Evolutionary conservation across 768 basidiomycete genomes (phyloP).

Genomic region (Lactifluus hygrophoroides): DNA sequence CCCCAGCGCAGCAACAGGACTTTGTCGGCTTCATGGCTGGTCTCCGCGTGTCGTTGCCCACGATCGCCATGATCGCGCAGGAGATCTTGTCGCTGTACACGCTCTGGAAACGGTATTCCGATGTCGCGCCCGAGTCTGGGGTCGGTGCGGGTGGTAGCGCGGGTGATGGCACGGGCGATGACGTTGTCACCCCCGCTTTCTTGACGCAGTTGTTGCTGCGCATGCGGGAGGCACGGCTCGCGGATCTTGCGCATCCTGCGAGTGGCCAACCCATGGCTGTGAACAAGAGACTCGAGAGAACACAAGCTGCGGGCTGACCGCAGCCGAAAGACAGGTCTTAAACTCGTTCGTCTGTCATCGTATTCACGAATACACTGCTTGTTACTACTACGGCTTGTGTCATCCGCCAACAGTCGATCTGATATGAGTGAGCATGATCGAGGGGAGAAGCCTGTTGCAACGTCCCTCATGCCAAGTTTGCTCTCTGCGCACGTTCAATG

Average conservation of each 20-base stretch:
- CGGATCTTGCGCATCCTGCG: conserved; percentile 45
- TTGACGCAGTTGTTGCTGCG: conserved; percentile 47
- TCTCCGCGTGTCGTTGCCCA: conserved; percentile 75
- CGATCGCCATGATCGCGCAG: conserved; percentile 78
- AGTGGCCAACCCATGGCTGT: conserved; percentile 45
- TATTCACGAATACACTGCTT: too few species aligned
- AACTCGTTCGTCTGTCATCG: too few species aligned
- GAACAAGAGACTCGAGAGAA: conserved; percentile 67
- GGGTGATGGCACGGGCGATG: conserved; percentile 21
- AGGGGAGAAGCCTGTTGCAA: too few species aligned
- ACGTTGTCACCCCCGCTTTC: conserved; percentile 46
- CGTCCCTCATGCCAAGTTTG: too few species aligned
- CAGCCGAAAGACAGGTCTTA: too few species aligned
- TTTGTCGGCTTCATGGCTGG: conserved; percentile 76
- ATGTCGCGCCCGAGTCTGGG: conserved; percentile 37
- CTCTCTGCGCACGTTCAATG: too few species aligned
- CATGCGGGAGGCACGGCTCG: conserved; percentile 60
- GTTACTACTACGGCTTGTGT: too few species aligned
- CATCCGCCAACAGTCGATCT: too few species aligned
- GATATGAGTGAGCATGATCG: too few species aligned
- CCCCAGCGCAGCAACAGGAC: conserved; percentile 38
- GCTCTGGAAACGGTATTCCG: conserved; percentile 79
- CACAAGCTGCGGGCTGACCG: conserved; percentile 49
- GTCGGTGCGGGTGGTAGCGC: conserved; percentile 13
- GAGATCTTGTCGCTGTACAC: conserved; percentile 87